Evolutionary conservation across 108 stramenopile species (phyloP).

Genomic region (Conticribra weissflogii): DNA sequence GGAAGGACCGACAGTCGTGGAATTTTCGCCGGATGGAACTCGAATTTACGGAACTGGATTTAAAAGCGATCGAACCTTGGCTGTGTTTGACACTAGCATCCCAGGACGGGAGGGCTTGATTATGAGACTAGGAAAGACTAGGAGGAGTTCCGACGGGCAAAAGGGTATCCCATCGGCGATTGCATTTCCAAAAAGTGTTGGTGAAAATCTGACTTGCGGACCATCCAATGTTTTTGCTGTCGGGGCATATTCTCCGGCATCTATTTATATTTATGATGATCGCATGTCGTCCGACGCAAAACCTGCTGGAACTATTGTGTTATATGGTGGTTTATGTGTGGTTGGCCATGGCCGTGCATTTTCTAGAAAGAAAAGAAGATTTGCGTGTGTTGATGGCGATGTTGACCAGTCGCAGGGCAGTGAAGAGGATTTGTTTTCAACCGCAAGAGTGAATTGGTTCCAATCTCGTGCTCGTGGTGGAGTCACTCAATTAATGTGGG

Average conservation of each 20-base stretch:
- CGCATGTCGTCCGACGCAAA: slow-evolving; percentile 41
- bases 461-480: slow-evolving; percentile 71
- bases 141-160: slow-evolving; percentile 80
- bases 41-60: slow-evolving; percentile 74
- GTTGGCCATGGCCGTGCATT: slow-evolving; percentile 71
- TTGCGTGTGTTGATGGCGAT: slow-evolving; percentile 27
- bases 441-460: slow-evolving; percentile 76
- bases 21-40: slow-evolving; percentile 66
- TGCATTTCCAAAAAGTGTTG: slow-evolving; percentile 39
- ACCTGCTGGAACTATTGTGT: slow-evolving; percentile 48
- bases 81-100: slow-evolving; percentile 69
- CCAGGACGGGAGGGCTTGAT: slow-evolving; percentile 68
- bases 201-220: slow-evolving; percentile 3
- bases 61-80: slow-evolving; percentile 69
- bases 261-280: slow-evolving; percentile 85
- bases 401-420: slow-evolving; percentile 3
- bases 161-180: slow-evolving; percentile 80
- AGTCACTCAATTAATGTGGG: slow-evolving; percentile 79
- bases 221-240: slow-evolving; percentile 68
- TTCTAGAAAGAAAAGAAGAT: slow-evolving; percentile 53
- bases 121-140: slow-evolving; percentile 72
- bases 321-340: slow-evolving; percentile 56
- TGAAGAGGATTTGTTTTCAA: slow-evolving; percentile 54
- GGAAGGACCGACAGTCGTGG: slow-evolving; percentile 72
- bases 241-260: slow-evolving; percentile 86